Percentiles rank a stretch among this genome's conserved stretches.
Conservation (phyloP, 179 eudicot species). For the Drosera spatulata region DNA sequence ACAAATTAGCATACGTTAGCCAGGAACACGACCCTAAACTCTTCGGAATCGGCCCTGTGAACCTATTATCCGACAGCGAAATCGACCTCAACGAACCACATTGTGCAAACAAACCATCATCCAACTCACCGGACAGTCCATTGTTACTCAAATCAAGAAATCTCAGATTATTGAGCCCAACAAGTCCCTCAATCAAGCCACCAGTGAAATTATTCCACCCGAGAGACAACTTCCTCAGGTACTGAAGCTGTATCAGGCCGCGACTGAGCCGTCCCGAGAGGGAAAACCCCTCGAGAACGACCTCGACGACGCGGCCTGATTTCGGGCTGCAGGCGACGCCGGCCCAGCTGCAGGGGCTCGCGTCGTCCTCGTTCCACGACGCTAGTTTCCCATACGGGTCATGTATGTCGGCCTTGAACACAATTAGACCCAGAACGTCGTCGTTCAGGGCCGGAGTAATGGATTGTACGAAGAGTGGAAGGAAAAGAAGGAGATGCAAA, state of each 20-base stretch:
- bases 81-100: too few species aligned
- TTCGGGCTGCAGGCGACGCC: conserved; percentile 52
- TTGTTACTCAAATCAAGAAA: too few species aligned
- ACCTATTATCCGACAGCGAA: too few species aligned
- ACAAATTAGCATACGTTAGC: conserved; percentile 40
- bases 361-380: conserved; percentile 80
- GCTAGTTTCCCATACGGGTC: conserved; percentile 55
- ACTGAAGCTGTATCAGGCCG: conserved; percentile 41
- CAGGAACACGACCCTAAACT: conserved; percentile 50
- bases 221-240: conserved; percentile 37
- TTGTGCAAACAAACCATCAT: too few species aligned
- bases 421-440: conserved; percentile 76
- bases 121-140: too few species aligned
- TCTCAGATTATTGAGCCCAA: conserved; percentile 27
- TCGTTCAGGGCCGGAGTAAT: conserved; percentile 27
- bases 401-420: conserved; percentile 56
- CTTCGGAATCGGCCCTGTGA: conserved; percentile 23
- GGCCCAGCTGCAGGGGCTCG: conserved; percentile 55
- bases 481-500: too few species aligned
- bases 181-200: conserved; percentile 38
- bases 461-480: too few species aligned
- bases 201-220: conserved; percentile 62
- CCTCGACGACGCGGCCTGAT: conserved; percentile 41
- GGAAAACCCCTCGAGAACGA: conserved; percentile 43
- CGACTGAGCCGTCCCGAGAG: conserved; percentile 64